Conservation (phyloP, 345 rosid species). For the Gossypium sturtianum region DNA sequence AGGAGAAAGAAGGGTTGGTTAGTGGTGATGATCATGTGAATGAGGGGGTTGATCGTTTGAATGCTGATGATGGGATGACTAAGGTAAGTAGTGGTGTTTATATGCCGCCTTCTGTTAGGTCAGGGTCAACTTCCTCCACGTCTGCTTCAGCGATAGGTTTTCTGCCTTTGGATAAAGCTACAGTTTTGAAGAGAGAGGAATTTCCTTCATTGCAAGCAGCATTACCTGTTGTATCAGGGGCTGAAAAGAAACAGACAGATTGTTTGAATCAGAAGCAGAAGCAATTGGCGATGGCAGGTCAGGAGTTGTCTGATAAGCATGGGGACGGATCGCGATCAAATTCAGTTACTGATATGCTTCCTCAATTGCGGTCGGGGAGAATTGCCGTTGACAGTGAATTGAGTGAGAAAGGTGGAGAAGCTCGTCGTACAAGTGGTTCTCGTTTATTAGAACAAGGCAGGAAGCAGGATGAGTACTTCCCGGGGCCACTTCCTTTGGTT, state of each 20-base stretch:
- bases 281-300: slow-evolving; percentile 30
- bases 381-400: slow-evolving; percentile 26
- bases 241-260: slow-evolving; percentile 73
- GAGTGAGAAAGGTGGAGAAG: slow-evolving; percentile 36
- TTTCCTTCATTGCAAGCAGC: slow-evolving; percentile 85
- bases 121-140: slow-evolving; percentile 21
- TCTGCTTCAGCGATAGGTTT: slow-evolving; percentile 27
- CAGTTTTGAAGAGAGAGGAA: slow-evolving; percentile 85
- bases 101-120: slow-evolving; percentile 45
- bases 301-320: slow-evolving; percentile 37
- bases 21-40: slow-evolving; percentile 18
- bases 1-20: slow-evolving; percentile 46
- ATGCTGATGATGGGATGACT: slow-evolving; percentile 39
- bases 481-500: slow-evolving; percentile 71
- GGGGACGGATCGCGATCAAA: slow-evolving; percentile 29
- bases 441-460: slow-evolving; percentile 35
- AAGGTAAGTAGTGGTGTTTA: slow-evolving; percentile 40
- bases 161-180: slow-evolving; percentile 42
- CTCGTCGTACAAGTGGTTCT: slow-evolving; percentile 30
- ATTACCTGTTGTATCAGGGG: slow-evolving; percentile 43
- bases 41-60: slow-evolving; percentile 31
- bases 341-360: slow-evolving; percentile 53
- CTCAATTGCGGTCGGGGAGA: slow-evolving; percentile 45
- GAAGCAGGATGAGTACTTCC: slow-evolving; percentile 56
- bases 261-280: slow-evolving; percentile 57